Evolutionary conservation across 371 early-diverging fungal species (phyloP).

Genomic region (Dichotomocladium elegans): DNA sequence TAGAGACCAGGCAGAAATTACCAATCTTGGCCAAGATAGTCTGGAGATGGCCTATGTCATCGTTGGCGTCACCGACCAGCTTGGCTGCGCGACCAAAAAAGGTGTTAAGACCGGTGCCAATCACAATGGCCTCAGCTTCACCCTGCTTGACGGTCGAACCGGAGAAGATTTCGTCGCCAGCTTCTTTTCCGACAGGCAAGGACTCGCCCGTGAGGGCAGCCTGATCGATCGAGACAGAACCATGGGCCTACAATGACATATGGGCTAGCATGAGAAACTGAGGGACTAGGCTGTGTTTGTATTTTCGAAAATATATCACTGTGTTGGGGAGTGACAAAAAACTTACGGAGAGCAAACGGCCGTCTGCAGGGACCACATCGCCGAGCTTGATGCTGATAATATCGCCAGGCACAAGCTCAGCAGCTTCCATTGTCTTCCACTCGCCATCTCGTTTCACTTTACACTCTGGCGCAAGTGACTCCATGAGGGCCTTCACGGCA

Average conservation of each 20-base stretch:
- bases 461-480: conserved; percentile 68
- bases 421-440: conserved; percentile 53
- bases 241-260: conserved; percentile 33
- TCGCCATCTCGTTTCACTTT: conserved; percentile 61
- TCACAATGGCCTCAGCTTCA: conserved; percentile 84
- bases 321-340: conserved; percentile 7
- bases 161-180: conserved; percentile 71
- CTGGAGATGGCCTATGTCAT: conserved; percentile 90
- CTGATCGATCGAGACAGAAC: conserved; percentile 64
- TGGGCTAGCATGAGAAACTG: too few relatives aligned
- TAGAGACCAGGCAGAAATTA: conserved; percentile 75
- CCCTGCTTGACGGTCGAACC: conserved; percentile 89
- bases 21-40: conserved; percentile 86
- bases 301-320: too few relatives aligned
- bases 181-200: conserved; percentile 67
- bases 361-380: conserved; percentile 80
- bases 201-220: conserved; percentile 86
- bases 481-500: conserved; percentile 76
- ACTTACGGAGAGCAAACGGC: conserved; percentile 44
- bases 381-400: conserved; percentile 71
- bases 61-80: conserved; percentile 72
- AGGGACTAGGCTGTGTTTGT: too few relatives aligned
- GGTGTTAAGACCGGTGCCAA: conserved; percentile 81
- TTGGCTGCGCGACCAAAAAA: conserved; percentile 89
- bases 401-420: conserved; percentile 71